Conservation (phyloP, 2,329 filamentous ascomycete genomes). For the Samsoniella hepiali region DNA sequence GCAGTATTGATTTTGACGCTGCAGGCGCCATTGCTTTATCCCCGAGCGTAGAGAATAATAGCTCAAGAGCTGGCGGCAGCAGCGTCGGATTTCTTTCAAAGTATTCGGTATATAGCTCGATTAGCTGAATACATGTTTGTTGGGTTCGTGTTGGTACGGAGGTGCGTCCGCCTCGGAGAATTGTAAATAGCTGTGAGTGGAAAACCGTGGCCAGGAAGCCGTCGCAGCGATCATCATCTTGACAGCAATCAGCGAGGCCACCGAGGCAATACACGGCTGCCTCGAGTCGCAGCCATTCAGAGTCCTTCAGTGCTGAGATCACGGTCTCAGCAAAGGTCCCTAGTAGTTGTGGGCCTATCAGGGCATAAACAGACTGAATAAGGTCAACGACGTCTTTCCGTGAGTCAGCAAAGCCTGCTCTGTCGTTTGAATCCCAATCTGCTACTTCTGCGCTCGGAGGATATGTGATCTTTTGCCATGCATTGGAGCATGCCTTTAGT, state of each 20-base stretch:
- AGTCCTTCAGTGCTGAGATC: constrained; percentile 45
- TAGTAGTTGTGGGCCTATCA: constrained; percentile 55
- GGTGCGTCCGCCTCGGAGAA: constrained; percentile 48
- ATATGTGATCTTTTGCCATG: constrained; percentile 67
- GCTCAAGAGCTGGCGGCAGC: constrained; percentile 67
- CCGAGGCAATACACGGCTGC: constrained; percentile 62
- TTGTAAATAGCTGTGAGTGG: constrained; percentile 52
- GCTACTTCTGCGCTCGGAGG: constrained; percentile 56
- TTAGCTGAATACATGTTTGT: constrained; percentile 65
- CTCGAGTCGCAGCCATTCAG: constrained; percentile 58
- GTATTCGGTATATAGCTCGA: constrained; percentile 72
- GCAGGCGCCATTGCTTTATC: constrained; percentile 60
- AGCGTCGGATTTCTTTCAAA: constrained; percentile 67
- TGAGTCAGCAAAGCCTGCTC: constrained; percentile 66
- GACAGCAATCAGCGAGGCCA: constrained; percentile 62
- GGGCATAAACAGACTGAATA: constrained; percentile 65
- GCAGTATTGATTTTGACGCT: constrained; percentile 71
- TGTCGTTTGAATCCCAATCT: constrained; percentile 68
- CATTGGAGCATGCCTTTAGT: constrained; percentile 61
- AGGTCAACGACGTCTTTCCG: constrained; percentile 78
- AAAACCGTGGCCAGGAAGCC: constrained; percentile 60
- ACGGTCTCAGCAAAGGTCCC: constrained; percentile 55
- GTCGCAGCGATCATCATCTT: constrained; percentile 57
- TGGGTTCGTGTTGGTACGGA: constrained; percentile 60
- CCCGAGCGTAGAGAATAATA: constrained; percentile 68